Evolutionary conservation across 2,329 filamentous ascomycete genomes (phyloP).

Genomic region (Mycosphaerella arachidis): DNA sequence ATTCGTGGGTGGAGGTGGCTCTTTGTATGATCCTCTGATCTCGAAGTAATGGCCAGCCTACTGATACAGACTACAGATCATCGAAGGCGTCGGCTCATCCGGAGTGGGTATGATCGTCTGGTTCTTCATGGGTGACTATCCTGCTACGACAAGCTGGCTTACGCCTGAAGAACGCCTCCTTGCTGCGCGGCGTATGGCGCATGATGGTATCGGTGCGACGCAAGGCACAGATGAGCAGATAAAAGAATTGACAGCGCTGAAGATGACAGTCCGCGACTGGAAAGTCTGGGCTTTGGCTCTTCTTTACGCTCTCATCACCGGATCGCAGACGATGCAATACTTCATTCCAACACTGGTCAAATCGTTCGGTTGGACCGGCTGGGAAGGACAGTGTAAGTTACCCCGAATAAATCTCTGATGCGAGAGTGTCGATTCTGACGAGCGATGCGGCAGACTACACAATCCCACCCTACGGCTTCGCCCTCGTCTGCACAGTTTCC

Average conservation of each 20-base stretch:
- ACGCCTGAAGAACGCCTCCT: background rate
- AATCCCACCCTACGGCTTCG: conserved; percentile 8
- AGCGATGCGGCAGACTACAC: conserved; percentile 1
- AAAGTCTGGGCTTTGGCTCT: background rate
- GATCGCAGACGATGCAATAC: conserved; percentile 1
- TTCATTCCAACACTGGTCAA: background rate
- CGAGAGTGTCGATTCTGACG: background rate
- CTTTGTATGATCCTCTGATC: background rate
- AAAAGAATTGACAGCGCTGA: background rate
- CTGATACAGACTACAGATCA: background rate
- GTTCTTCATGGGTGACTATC: background rate
- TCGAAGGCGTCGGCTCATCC: background rate
- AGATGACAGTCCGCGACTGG: conserved; percentile 2
- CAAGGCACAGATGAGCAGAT: conserved; percentile 1
- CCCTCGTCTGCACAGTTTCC: conserved; percentile 1
- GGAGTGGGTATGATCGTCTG: background rate
- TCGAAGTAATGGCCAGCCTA: too few species aligned
- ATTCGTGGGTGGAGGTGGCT: background rate
- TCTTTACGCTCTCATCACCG: background rate
- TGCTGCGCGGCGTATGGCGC: background rate
- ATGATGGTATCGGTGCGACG: background rate
- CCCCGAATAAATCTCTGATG: background rate
- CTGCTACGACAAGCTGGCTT: background rate
- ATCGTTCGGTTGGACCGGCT: background rate
- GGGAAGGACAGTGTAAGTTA: conserved; percentile 3